Conservation (phyloP, 2,329 filamentous ascomycete genomes). For the Intubia oerlemansii region DNA sequence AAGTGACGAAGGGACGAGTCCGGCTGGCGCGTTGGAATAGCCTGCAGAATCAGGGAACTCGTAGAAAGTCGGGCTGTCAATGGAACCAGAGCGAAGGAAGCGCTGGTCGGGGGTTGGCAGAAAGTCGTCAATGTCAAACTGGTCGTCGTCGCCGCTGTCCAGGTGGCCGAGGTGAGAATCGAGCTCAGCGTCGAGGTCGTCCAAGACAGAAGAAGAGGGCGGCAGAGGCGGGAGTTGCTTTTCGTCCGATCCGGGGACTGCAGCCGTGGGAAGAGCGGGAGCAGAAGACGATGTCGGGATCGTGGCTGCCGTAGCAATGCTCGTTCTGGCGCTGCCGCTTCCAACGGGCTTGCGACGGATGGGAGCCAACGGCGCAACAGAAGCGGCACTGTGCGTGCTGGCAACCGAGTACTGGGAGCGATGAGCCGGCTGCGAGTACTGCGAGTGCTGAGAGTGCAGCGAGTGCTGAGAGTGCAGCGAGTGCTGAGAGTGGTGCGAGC, state of each 20-base stretch:
- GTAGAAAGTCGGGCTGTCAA: conserved; percentile 42
- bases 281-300: background rate
- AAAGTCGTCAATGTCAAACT: conserved; percentile 12
- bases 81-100: conserved; percentile 30
- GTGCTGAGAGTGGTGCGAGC: too few species aligned
- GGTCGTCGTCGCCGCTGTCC: background rate
- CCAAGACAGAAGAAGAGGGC: background rate
- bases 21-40: background rate
- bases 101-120: conserved; percentile 28
- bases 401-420: too few species aligned
- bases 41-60: conserved; percentile 21
- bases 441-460: too few species aligned
- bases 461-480: too few species aligned
- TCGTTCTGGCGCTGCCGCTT: conserved; percentile 2
- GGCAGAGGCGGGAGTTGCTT: too few species aligned
- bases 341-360: conserved; percentile 1
- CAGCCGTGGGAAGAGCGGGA: background rate
- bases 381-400: background rate
- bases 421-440: too few species aligned
- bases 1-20: conserved; percentile 3
- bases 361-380: background rate
- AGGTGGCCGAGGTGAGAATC: background rate
- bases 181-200: conserved; percentile 1
- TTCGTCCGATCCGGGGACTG: too few species aligned
- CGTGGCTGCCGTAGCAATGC: conserved; percentile 8